phyloP scores from a whole-genome alignment of 2,329 filamentous ascomycete genomes.

The Didymella sp. region DNA sequence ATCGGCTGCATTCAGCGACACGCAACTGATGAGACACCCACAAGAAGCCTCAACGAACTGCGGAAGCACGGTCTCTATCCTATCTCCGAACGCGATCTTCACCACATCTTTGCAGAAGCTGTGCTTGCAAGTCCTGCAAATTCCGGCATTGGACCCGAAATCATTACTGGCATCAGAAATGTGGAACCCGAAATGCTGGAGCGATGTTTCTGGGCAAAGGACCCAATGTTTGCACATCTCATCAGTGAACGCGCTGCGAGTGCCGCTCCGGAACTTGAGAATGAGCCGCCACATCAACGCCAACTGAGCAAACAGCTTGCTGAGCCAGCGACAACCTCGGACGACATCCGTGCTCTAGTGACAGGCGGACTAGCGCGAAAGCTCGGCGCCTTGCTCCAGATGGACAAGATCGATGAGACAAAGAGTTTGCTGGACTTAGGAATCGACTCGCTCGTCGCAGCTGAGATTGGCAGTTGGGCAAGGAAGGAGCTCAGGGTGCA shows the following conservation, averaged over 20 bases:
- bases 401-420: neutral
- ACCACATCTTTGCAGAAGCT: conserved; percentile 19
- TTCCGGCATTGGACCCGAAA: conserved; percentile 14
- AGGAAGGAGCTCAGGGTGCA: conserved; percentile 18
- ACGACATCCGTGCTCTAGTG: neutral
- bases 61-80: neutral
- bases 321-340: neutral
- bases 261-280: neutral
- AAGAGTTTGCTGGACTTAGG: conserved; percentile 19
- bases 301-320: neutral
- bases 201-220: neutral
- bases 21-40: neutral
- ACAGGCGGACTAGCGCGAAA: neutral
- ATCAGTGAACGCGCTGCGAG: neutral
- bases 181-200: conserved; percentile 1
- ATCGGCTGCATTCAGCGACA: conserved; percentile 45
- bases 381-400: neutral
- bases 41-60: neutral
- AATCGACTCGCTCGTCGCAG: conserved; percentile 34
- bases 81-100: conserved; percentile 22
- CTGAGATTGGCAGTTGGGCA: conserved; percentile 38
- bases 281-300: neutral
- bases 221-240: neutral
- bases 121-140: conserved; percentile 7
- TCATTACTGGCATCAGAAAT: conserved; percentile 18